Conservation (phyloP, 805 yeast genomes). For the Scheffersomyces amazonensis region DNA sequence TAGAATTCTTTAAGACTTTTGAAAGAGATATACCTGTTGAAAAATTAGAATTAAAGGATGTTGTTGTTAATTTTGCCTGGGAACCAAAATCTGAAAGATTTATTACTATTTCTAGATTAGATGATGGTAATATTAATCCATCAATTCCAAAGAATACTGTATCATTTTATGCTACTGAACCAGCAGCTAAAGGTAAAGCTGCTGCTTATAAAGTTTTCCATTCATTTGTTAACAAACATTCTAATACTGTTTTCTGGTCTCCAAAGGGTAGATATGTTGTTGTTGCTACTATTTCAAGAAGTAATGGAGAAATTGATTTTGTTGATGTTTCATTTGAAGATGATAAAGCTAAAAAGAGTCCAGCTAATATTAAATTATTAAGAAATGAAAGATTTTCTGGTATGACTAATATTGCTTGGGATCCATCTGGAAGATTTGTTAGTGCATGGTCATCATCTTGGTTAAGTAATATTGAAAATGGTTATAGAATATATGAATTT, state of each 20-base stretch:
- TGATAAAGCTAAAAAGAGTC: slow-evolving; percentile 49
- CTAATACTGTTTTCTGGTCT: slow-evolving; percentile 79
- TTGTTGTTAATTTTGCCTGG: slow-evolving; percentile 88
- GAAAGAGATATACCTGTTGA: slow-evolving; percentile 95
- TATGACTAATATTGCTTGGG: slow-evolving; percentile 86
- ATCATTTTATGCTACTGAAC: slow-evolving; percentile 81
- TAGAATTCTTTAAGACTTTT: slow-evolving; percentile 83
- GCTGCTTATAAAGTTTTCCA: slow-evolving; percentile 60
- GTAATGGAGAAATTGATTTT: slow-evolving; percentile 72
- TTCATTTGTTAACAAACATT: slow-evolving; percentile 55
- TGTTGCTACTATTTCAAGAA: slow-evolving; percentile 45
- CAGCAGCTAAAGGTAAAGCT: slow-evolving; percentile 47
- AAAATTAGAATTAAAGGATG: slow-evolving; percentile 87
- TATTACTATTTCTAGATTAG: slow-evolving; percentile 66
- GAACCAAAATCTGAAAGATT: slow-evolving; percentile 92
- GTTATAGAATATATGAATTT: slow-evolving; percentile 83
- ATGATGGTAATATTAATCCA: slow-evolving; percentile 55
- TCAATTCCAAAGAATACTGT: slow-evolving; percentile 65
- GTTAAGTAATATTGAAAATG: slow-evolving; percentile 84
- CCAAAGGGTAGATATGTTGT: slow-evolving; percentile 88
- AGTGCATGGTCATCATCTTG: slow-evolving; percentile 86
- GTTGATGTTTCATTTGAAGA: slow-evolving; percentile 85
- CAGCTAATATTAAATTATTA: slow-evolving; percentile 59
- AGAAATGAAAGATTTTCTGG: slow-evolving; percentile 68
- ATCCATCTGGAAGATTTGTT: slow-evolving; percentile 89